Evolutionary conservation across 129 eudicot genomes (phyloP), one percentile per base, ranked within the genome.

Genomic region (Artemisia tridentata): DNA sequence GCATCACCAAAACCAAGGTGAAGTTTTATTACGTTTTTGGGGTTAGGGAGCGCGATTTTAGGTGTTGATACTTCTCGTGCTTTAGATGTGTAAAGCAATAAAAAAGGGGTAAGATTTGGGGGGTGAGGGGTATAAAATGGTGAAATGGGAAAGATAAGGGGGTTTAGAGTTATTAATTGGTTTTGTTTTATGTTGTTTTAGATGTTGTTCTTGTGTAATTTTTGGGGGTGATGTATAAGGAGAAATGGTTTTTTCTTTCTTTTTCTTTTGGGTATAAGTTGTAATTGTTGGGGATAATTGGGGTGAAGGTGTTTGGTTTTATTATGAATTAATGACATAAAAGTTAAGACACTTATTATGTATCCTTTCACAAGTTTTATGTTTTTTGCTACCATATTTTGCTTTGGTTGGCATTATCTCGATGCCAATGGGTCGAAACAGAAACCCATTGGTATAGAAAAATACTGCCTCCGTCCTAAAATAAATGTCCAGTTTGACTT

Each of bases 161-260:
- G 83, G 85, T 79, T 71, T 78, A 68, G 72, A 65, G 45, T 62
- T 70, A 60, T 38, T 59, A 16, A 5, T 62, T 72, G 29, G n/a
- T 72, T 77, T 68, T 78, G 65, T 66, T 70, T 76, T 63, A n/a
- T 75, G 54, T 34, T 76, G 64, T 56, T 75, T 79, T 25, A 48
- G 60, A 71, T 77, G 64, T 49, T 77, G 54, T 49, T 69, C 72
- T 81, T 84, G 80, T 84, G 84, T 80, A 66, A 75, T 79, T 78
- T 80, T 79, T 83, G 89, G 79, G 86, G 88, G 85, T 83, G 91
- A 58, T 88, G 91, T 84, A 88, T 77, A 88, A 70, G 82, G 86
- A 75, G 78, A 76, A 63, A 76, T 86, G 91, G 81, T 81, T 73
- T 34, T 47, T 67, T n/a, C n/a, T 74, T 65, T 34, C 31, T 25